phyloP scores from a whole-genome alignment of 768 basidiomycete species.

The Pholiota microspora region DNA sequence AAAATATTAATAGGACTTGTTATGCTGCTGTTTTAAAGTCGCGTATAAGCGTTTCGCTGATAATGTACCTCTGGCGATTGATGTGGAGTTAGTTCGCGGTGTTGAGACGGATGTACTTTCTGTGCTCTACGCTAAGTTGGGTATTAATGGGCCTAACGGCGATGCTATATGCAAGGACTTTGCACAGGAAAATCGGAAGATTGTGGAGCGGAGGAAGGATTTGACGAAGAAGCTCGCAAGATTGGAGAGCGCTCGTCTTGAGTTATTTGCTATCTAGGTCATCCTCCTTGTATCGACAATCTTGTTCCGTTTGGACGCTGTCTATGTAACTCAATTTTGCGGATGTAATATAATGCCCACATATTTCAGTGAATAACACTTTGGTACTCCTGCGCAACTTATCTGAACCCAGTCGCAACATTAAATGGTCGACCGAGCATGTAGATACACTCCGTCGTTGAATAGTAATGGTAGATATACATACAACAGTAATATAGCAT shows the following conservation, averaged over 20 bases:
- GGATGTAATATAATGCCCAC: too few species aligned
- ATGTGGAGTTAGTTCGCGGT: constrained; percentile 54
- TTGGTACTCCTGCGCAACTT: too few species aligned
- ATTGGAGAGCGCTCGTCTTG: constrained; percentile 36
- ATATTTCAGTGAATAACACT: too few species aligned
- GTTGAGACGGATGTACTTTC: constrained; percentile 43
- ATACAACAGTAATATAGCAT: neutral
- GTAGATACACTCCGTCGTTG: too few species aligned
- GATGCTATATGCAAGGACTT: constrained; percentile 46
- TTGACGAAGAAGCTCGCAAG: constrained; percentile 50
- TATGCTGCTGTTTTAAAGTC: constrained; percentile 31
- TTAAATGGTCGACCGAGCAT: too few species aligned
- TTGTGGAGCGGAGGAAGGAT: constrained; percentile 46
- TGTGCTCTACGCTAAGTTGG: constrained; percentile 46
- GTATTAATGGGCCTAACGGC: constrained; percentile 47
- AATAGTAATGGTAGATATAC: neutral
- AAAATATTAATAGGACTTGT: neutral
- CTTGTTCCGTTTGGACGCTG: too few species aligned
- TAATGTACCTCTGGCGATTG: constrained; percentile 54
- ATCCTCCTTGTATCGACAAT: too few species aligned
- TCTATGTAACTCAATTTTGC: too few species aligned
- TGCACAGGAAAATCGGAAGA: constrained; percentile 46
- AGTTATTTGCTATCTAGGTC: neutral
- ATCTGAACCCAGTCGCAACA: too few species aligned
- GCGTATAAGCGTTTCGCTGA: constrained; percentile 61